phyloP scores from a whole-genome alignment of 139 green algal species.

The Tetraselmis chui region DNA sequence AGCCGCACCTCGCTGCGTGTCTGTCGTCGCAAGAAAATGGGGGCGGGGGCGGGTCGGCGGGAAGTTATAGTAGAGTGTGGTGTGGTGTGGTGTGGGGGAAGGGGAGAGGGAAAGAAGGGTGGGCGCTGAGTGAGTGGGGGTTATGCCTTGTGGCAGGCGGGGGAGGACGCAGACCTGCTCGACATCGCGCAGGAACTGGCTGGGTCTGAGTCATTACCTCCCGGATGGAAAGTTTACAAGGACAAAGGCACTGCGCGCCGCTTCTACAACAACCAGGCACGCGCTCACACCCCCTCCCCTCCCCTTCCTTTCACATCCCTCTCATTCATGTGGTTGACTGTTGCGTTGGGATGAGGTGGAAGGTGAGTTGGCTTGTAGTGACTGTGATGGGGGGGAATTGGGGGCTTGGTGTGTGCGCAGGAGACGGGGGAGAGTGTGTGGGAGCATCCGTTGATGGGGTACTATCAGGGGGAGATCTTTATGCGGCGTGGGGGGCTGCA shows the following conservation, averaged over 20 bases:
- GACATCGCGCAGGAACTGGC: neutral
- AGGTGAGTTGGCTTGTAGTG: no score
- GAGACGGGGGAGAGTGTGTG: constrained; percentile 17
- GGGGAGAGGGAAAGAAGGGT: neutral
- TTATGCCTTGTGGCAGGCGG: neutral
- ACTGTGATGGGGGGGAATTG: no score
- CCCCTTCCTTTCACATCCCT: neutral
- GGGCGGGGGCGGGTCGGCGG: no score
- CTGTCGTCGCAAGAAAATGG: no score
- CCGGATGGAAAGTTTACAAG: neutral
- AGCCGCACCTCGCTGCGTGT: neutral
- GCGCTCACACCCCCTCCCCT: neutral
- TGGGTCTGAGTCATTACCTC: neutral
- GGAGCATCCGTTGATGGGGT: constrained; percentile 50
- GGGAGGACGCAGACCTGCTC: neutral
- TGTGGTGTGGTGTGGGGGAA: no score
- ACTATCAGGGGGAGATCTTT: constrained; percentile 56
- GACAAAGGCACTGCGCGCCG: neutral
- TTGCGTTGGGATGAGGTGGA: neutral
- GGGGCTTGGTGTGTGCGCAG: neutral
- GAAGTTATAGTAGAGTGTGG: no score
- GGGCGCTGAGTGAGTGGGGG: neutral
- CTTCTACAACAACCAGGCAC: neutral
- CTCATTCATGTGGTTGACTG: neutral
- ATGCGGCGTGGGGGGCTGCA: constrained; percentile 52